Percentiles rank a stretch among this genome's conserved stretches.
Evolutionary conservation across 2,329 filamentous ascomycete species (phyloP).

Genomic region (Alternaria sp.): DNA sequence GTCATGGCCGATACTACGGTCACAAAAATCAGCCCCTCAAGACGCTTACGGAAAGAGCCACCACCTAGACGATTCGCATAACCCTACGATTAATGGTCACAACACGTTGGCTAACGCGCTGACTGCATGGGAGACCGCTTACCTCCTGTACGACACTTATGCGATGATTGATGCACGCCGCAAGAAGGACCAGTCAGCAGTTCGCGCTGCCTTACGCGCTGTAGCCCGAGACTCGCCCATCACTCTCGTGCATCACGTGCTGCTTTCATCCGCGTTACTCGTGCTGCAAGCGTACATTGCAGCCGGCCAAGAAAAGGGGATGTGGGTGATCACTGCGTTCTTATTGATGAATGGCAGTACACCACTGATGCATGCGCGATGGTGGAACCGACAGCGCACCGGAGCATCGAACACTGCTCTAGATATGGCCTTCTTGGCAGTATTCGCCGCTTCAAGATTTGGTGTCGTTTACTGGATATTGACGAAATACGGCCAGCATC

Average conservation of each 20-base stretch:
- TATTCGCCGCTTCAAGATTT: not conserved
- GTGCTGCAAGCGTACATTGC: not conserved
- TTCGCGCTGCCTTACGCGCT: not conserved
- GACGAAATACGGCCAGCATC: not conserved
- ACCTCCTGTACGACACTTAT: not conserved
- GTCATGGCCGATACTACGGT: not conserved
- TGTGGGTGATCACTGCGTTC: not conserved
- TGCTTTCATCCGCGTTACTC: constrained; percentile 1
- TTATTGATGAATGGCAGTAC: not conserved
- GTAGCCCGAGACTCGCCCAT: not conserved
- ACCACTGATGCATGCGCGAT: not conserved
- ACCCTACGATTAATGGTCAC: not conserved
- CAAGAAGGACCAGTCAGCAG: not conserved
- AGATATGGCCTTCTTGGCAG: not conserved
- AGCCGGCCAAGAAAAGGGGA: not conserved
- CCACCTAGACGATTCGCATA: not conserved
- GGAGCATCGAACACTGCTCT: not conserved
- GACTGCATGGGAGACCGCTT: not conserved
- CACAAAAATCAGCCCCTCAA: not conserved
- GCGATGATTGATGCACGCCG: not conserved
- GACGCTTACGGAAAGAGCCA: not conserved
- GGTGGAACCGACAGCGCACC: not conserved
- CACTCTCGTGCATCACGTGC: not conserved
- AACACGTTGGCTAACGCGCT: not conserved
- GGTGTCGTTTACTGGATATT: not conserved